Evolutionary conservation across 2,329 filamentous ascomycete genomes (phyloP), one percentile per base, ranked within the genome.

Genomic region (Scolecobasidium constrictum): DNA sequence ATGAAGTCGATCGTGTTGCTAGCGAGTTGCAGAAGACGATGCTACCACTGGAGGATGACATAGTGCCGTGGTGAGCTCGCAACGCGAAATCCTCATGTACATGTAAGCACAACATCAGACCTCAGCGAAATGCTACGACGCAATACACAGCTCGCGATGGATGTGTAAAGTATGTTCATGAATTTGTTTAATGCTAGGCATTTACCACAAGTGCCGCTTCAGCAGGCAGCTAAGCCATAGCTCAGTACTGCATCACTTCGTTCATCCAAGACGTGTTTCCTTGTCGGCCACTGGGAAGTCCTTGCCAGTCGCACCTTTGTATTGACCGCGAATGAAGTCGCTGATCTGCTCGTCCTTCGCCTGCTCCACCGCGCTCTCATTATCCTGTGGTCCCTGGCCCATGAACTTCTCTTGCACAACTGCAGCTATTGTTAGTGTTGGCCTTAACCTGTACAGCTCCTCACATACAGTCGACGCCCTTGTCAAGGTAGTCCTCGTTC

Each of bases 401-500:
- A 92, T 56, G 57, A 87, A 64, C 49, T 84, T 77, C 62, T 92
- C 77, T 63, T 93, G 86, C 18, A 87, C 73, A 49, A n/a, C n/a
- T n/a, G n/a, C n/a, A n/a, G n/a, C n/a, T n/a, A n/a, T n/a, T n/a
- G n/a, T n/a, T n/a, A n/a, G n/a, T n/a, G n/a, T n/a, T n/a, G n/a
- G n/a, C n/a, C n/a, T n/a, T n/a, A n/a, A n/a, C n/a, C n/a, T n/a
- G n/a, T 35, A 9, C n/a, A 16, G 34, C 13, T 28, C 33, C 39
- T 39, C 11, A 12, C 17, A 37, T 12, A n/a, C n/a, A 22, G 13
- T 23, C 16, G 4, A 36, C 53, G 38, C 59, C 86, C 67, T 92
- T 92, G 66, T 92, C 85, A 41, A 92, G 74, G n/a, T 61, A 65
- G 56, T 90, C 83, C 62, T 92, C 84, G 52, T 87, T 83, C 74